Evolutionary conservation across 768 basidiomycete species (phyloP).

Genomic region (Panellus pusillus): DNA sequence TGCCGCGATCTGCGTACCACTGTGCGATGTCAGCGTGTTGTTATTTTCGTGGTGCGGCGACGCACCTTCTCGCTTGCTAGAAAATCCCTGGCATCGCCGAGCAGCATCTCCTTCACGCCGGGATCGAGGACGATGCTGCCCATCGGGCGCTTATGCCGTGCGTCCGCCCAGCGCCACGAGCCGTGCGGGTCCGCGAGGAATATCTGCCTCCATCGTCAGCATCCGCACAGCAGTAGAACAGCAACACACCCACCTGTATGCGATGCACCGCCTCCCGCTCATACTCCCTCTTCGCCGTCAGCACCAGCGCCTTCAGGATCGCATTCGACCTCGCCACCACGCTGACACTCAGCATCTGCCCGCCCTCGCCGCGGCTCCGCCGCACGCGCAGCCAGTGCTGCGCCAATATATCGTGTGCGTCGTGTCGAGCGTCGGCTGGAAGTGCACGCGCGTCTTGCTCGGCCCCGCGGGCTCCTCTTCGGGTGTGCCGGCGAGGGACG

Average conservation of each 20-base stretch:
- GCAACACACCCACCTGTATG: constrained; percentile 43
- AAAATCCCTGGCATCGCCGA: constrained; percentile 81
- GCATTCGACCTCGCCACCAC: constrained; percentile 83
- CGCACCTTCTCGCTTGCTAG: constrained; percentile 77
- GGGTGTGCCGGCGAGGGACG: not conserved
- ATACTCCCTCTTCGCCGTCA: constrained; percentile 87
- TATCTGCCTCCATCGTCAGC: constrained; percentile 43
- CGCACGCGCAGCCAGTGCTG: constrained; percentile 83
- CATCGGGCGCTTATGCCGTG: constrained; percentile 86
- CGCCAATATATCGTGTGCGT: constrained; percentile 88
- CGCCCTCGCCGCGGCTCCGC: constrained; percentile 47
- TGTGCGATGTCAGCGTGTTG: constrained; percentile 29
- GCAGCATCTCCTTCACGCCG: constrained; percentile 87
- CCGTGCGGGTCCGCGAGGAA: constrained; percentile 89
- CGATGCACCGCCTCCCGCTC: constrained; percentile 85
- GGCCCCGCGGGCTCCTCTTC: constrained; percentile 45
- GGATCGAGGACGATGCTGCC: constrained; percentile 84
- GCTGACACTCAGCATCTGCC: constrained; percentile 77
- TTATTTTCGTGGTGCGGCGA: no score
- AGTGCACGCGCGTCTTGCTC: constrained; percentile 78
- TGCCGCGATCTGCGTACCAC: constrained; percentile 94
- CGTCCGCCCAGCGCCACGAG: constrained; percentile 86
- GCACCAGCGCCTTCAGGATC: constrained; percentile 85
- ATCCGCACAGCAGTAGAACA: not conserved
- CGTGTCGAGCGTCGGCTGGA: constrained; percentile 85